phyloP scores from a whole-genome alignment of 495 filamentous ascomycete genomes.

The Penicillium parvum region DNA sequence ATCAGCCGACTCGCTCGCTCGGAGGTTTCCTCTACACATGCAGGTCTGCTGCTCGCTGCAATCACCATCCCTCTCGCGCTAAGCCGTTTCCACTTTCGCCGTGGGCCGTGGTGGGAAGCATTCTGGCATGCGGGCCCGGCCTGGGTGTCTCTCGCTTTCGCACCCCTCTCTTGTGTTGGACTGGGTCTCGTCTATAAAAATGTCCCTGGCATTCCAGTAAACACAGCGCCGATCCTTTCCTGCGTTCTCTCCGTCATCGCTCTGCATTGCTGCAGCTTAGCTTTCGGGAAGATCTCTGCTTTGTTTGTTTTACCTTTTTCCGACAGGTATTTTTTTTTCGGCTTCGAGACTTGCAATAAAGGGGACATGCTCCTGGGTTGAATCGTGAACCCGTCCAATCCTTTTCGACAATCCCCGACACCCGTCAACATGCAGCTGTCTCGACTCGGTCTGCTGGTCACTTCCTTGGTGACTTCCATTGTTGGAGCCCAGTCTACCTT shows the following conservation, averaged over 20 bases:
- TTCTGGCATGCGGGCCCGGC: conserved; percentile 26
- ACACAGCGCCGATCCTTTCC: conserved; percentile 26
- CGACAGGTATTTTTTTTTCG: conserved; percentile 7
- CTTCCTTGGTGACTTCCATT: conserved; percentile 22
- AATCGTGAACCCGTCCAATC: conserved; percentile 20
- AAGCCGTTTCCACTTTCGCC: conserved; percentile 9
- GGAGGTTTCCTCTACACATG: conserved; percentile 12
- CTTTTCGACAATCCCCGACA: conserved; percentile 2
- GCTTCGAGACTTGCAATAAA: conserved; percentile 15
- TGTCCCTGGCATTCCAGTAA: conserved; percentile 32
- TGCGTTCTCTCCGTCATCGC: conserved; percentile 12
- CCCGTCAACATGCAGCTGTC: conserved; percentile 28
- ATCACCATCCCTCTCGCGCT: conserved; percentile 12
- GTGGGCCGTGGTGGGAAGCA: conserved; percentile 12
- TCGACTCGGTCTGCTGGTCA: conserved; percentile 21
- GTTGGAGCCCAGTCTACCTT: conserved; percentile 43
- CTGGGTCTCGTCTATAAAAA: conserved; percentile 29
- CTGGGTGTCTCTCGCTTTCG: conserved; percentile 4
- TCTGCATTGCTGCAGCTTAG: conserved; percentile 1
- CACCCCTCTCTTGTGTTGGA: conserved; percentile 12
- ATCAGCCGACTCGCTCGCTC: conserved; percentile 22
- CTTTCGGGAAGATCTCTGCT: conserved; percentile 1
- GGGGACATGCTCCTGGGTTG: conserved; percentile 22
- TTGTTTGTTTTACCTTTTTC: conserved; percentile 10
- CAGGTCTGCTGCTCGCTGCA: conserved; percentile 21